phyloP scores from a whole-genome alignment of 768 basidiomycete species.

The Lactarius hatsudake region DNA sequence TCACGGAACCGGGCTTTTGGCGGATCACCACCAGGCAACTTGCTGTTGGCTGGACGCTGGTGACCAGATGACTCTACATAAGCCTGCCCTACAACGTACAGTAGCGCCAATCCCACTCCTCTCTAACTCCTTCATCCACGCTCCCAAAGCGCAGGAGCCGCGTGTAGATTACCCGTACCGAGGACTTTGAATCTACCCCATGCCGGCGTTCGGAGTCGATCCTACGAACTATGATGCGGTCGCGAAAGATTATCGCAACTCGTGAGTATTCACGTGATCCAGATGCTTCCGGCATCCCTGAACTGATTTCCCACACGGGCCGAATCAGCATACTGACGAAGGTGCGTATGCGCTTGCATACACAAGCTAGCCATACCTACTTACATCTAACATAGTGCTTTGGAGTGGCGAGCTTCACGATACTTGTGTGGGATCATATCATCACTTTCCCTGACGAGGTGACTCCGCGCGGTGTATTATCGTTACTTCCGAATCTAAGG shows the following conservation, averaged over 20 bases:
- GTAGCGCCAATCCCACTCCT: neutral
- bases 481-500: too few species aligned
- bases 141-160: neutral
- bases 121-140: neutral
- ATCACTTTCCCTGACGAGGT: constrained; percentile 51
- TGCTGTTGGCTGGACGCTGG: neutral
- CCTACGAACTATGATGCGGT: too few species aligned
- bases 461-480: neutral
- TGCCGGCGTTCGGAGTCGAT: too few species aligned
- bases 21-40: neutral
- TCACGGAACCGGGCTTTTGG: neutral
- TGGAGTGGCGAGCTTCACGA: constrained; percentile 49
- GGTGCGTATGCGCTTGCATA: neutral
- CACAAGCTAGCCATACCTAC: neutral
- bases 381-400: constrained; percentile 40
- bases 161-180: neutral
- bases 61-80: neutral
- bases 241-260: neutral
- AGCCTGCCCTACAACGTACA: neutral
- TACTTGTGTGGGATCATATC: constrained; percentile 56
- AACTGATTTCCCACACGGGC: neutral
- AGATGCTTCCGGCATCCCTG: neutral
- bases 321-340: neutral
- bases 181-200: neutral
- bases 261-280: constrained; percentile 12